Percentiles rank a stretch among this genome's conserved stretches.
Evolutionary conservation across 768 basidiomycete species (phyloP).

Genomic region (Crassisporium funariophilum): DNA sequence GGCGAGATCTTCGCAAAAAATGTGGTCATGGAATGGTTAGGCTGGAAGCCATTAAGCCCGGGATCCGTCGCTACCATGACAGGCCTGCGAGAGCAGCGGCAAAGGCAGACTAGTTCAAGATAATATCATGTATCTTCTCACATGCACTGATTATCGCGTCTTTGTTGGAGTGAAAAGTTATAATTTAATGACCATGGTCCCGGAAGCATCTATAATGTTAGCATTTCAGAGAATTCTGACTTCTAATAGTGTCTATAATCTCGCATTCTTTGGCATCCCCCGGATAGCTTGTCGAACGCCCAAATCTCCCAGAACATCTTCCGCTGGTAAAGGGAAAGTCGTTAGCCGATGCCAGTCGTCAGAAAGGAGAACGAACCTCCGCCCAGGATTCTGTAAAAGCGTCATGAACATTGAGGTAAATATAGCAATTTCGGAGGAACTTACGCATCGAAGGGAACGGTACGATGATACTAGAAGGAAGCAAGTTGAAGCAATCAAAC

Average conservation of each 20-base stretch:
- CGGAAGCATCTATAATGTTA: no score
- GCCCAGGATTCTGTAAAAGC: constrained; percentile 52
- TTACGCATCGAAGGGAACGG: constrained; percentile 64
- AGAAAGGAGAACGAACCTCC: constrained; percentile 45
- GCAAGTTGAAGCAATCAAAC: constrained; percentile 20
- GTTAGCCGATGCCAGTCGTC: constrained; percentile 4
- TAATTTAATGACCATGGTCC: no score
- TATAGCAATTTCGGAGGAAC: constrained; percentile 17
- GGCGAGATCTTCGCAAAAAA: constrained; percentile 91
- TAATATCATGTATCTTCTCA: no score
- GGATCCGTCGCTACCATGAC: constrained; percentile 41
- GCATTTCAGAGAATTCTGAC: no score
- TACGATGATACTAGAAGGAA: constrained; percentile 56
- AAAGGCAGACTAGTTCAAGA: constrained; percentile 12
- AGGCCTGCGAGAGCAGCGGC: constrained; percentile 23
- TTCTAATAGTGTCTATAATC: constrained; percentile 43
- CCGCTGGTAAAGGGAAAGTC: constrained; percentile 42
- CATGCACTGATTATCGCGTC: no score
- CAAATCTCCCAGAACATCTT: constrained; percentile 80
- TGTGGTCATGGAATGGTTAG: constrained; percentile 59
- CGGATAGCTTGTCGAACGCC: constrained; percentile 83
- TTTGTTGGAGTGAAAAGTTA: no score
- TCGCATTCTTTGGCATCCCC: constrained; percentile 69
- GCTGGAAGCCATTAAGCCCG: constrained; percentile 42
- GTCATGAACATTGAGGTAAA: constrained; percentile 1